phyloP scores from a whole-genome alignment of 352 stramenopile genomes.

The Aphanomyces stellatus region DNA sequence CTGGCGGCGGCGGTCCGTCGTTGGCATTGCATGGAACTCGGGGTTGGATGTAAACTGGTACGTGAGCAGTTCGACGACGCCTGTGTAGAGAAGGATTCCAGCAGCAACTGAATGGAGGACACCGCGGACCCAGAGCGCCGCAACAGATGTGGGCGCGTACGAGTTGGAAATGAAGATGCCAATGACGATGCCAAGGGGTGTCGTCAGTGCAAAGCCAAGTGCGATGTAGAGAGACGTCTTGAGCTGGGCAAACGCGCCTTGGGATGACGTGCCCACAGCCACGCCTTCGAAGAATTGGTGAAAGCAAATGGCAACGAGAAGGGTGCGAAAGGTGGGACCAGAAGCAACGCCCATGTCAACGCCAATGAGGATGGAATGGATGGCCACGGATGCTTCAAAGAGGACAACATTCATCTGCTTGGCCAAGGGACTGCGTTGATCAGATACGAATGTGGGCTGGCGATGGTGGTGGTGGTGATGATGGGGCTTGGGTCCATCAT shows the following conservation, averaged over 20 bases:
- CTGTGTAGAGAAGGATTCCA: slow-evolving; percentile 62
- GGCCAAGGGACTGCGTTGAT: neutral
- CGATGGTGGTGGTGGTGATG: slow-evolving; percentile 10
- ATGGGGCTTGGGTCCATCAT: slow-evolving; percentile 21
- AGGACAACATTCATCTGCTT: slow-evolving; percentile 31
- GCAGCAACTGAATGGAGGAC: slow-evolving; percentile 55
- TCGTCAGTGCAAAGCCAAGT: slow-evolving; percentile 47
- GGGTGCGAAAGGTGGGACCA: slow-evolving; percentile 41
- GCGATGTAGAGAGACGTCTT: slow-evolving; percentile 38
- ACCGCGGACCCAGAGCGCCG: slow-evolving; percentile 48
- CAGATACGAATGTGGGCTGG: neutral
- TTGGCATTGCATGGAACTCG: slow-evolving; percentile 30
- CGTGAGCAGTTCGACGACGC: slow-evolving; percentile 53
- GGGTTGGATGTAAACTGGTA: slow-evolving; percentile 63
- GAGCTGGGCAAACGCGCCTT: slow-evolving; percentile 32
- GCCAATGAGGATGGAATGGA: slow-evolving; percentile 65
- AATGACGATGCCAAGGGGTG: slow-evolving; percentile 40
- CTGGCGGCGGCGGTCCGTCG: neutral
- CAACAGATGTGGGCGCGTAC: slow-evolving; percentile 40
- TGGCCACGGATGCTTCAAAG: slow-evolving; percentile 46
- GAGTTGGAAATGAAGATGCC: slow-evolving; percentile 44
- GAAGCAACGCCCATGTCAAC: slow-evolving; percentile 46
- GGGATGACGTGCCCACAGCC: slow-evolving; percentile 37
- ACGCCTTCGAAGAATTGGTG: slow-evolving; percentile 74
- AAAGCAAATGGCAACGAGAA: slow-evolving; percentile 57